These are phyloP conservation scores for Cokeromyces recurvatus DNA, from an alignment of 371 early-diverging fungal species.

Conservation along the genomic window DNA sequence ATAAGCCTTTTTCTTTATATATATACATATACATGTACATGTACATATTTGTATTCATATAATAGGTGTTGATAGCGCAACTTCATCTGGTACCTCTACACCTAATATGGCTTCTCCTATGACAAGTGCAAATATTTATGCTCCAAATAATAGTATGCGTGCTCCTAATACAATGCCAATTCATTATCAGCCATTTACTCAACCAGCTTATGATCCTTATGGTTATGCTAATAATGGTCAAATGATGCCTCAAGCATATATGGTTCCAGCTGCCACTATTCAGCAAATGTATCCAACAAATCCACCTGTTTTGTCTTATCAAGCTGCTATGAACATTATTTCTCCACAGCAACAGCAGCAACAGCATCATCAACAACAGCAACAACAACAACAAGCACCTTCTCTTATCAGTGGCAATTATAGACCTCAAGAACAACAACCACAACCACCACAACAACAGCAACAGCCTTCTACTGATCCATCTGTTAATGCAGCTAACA, in stretches of 20 bases:
- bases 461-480: conserved; percentile 4
- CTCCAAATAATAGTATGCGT: conserved; percentile 17
- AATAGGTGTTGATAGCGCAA: conserved; percentile 16
- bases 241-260: conserved; percentile 37
- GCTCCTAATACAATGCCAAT: conserved; percentile 27
- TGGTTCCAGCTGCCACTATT: conserved; percentile 26
- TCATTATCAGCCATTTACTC: conserved; percentile 33
- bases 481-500: conserved; percentile 1
- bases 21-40: too few species aligned
- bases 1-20: too few species aligned
- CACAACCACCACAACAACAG: conserved; percentile 16
- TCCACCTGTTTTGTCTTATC: conserved; percentile 32
- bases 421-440: conserved; percentile 6
- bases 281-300: conserved; percentile 28
- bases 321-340: conserved; percentile 36
- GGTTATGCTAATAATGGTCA: conserved; percentile 14
- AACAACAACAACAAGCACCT: conserved; percentile 16
- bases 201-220: conserved; percentile 28
- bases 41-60: too few species aligned
- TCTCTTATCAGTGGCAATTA: conserved; percentile 1
- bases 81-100: conserved; percentile 30
- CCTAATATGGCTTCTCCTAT: conserved; percentile 23
- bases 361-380: conserved; percentile 10
- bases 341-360: conserved; percentile 24
- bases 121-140: conserved; percentile 20